Conservation (phyloP, 345 rosid species). For the Ceriops zippeliana region DNA sequence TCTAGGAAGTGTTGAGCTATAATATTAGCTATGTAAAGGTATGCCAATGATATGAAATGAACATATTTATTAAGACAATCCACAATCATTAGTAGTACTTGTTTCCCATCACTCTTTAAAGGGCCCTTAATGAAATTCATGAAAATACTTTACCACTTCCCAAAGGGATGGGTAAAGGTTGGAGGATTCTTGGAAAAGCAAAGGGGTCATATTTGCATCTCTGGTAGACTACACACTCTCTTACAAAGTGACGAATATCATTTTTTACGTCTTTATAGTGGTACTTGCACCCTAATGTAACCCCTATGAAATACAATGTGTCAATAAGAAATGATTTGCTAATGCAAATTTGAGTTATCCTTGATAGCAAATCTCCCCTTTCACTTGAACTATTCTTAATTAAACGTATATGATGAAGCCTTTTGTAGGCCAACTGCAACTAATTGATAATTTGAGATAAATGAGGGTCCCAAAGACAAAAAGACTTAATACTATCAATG, state of each 20-base stretch:
- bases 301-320: neutral
- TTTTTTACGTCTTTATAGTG: neutral
- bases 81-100: neutral
- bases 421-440: too few species aligned
- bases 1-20: too few species aligned
- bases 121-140: neutral
- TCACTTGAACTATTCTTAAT: too few species aligned
- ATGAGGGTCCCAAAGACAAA: too few species aligned
- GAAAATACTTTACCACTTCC: neutral
- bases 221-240: neutral
- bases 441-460: too few species aligned
- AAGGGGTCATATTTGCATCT: neutral
- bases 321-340: neutral
- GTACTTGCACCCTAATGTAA: too few species aligned
- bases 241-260: neutral
- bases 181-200: neutral
- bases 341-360: too few species aligned
- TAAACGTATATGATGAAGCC: too few species aligned
- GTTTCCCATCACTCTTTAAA: neutral
- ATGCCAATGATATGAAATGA: neutral
- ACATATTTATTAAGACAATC: neutral
- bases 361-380: neutral
- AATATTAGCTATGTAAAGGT: too few species aligned
- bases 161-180: neutral
- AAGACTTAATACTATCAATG: too few species aligned